These are phyloP conservation scores for Exophiala mesophila DNA, from an alignment of 2,329 filamentous ascomycete species.

Conservation along the genomic window DNA sequence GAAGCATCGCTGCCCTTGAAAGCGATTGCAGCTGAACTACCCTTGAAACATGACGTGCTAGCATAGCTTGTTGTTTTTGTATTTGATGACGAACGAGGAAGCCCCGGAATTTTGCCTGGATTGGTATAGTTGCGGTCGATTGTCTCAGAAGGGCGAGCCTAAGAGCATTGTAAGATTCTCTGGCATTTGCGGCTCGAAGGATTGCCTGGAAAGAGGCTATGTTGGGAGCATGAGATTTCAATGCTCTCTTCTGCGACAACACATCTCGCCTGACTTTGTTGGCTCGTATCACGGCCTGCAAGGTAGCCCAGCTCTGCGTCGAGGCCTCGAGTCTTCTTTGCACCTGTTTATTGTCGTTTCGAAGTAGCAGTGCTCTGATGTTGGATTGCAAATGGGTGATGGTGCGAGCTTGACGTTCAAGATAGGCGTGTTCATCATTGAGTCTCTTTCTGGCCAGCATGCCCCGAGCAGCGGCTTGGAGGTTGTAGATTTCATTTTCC, in stretches of 20 bases:
- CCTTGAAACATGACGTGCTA: constrained; percentile 31
- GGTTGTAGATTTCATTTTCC: constrained; percentile 55
- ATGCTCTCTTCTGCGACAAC: constrained; percentile 31
- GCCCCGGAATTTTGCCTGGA: constrained; percentile 56
- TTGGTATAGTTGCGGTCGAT: constrained; percentile 50
- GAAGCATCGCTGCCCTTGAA: constrained; percentile 37
- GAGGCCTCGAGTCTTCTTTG: constrained; percentile 39
- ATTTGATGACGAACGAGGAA: constrained; percentile 33
- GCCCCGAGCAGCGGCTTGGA: constrained; percentile 65
- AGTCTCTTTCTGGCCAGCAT: constrained; percentile 23
- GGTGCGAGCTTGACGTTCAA: constrained; percentile 39
- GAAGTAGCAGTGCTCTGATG: constrained; percentile 31
- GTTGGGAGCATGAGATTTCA: constrained; percentile 41
- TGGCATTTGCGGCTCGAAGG: constrained; percentile 44
- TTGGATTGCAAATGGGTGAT: constrained; percentile 36
- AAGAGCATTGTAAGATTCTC: constrained; percentile 40
- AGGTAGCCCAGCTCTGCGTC: constrained; percentile 36
- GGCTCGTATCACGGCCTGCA: constrained; percentile 46
- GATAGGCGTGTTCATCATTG: constrained; percentile 10
- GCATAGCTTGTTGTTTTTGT: constrained; percentile 28
- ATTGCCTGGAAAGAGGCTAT: constrained; percentile 50
- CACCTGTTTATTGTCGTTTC: constrained; percentile 37
- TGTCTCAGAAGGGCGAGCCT: constrained; percentile 54
- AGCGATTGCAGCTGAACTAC: constrained; percentile 38
- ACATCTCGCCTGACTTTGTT: constrained; percentile 32